phyloP scores from a whole-genome alignment of 805 yeast genomes.

The Zygotorulaspora florentina region DNA sequence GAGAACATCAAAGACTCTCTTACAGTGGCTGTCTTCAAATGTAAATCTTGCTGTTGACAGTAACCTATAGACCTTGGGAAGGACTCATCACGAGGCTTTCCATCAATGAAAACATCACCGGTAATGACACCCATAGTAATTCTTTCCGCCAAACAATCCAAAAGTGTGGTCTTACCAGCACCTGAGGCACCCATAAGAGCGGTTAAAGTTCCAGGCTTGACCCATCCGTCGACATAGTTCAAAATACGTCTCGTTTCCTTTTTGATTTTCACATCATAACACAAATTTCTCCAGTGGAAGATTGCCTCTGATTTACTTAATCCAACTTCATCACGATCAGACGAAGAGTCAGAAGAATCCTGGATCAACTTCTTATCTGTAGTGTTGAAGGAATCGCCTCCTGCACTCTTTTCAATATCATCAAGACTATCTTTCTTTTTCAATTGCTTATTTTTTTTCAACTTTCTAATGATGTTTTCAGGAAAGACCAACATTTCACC shows the following conservation, averaged over 20 bases:
- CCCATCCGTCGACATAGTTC: slow-evolving; percentile 73
- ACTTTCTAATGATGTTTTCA: slow-evolving; percentile 42
- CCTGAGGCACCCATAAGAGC: slow-evolving; percentile 78
- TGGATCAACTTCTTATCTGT: slow-evolving; percentile 25
- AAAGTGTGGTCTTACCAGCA: slow-evolving; percentile 74
- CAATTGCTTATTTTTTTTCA: slow-evolving; percentile 39
- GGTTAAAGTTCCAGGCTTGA: slow-evolving; percentile 75
- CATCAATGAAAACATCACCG: slow-evolving; percentile 65
- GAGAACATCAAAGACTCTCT: slow-evolving; percentile 67
- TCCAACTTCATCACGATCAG: slow-evolving; percentile 24
- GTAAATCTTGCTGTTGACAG: slow-evolving; percentile 75
- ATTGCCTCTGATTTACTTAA: slow-evolving; percentile 42
- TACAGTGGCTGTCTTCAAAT: slow-evolving; percentile 60
- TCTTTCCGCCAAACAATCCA: slow-evolving; percentile 68
- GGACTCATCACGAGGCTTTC: slow-evolving; percentile 53
- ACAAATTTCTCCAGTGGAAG: slow-evolving; percentile 75
- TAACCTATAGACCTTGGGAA: slow-evolving; percentile 64
- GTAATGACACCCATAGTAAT: slow-evolving; percentile 67
- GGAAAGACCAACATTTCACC: slow-evolving; percentile 69
- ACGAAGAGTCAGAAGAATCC: slow-evolving; percentile 20
- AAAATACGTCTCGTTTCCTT: slow-evolving; percentile 56
- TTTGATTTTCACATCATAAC: slow-evolving; percentile 64
- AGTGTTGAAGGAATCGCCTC: slow-evolving; percentile 11
- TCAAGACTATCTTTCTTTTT: slow-evolving; percentile 27
- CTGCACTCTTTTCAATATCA: slow-evolving; percentile 24